Conservation (phyloP, 495 filamentous ascomycete species). For the Podospora bellae-mahoneyi region DNA sequence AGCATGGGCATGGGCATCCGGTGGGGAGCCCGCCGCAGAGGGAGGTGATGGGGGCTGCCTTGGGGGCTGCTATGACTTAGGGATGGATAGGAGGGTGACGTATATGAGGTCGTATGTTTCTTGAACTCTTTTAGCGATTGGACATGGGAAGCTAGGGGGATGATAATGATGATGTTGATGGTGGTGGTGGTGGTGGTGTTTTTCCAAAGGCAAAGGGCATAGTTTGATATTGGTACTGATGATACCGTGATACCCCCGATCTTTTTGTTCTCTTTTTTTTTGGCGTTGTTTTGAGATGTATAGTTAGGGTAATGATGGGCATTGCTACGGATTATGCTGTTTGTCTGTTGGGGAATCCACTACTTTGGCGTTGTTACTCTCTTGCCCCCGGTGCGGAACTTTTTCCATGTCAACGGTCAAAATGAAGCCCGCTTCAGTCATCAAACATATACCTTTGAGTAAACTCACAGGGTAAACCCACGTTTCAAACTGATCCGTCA, state of each 20-base stretch:
- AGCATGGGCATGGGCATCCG: conserved; percentile 25
- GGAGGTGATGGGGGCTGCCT: conserved; percentile 16
- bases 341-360: background rate
- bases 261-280: background rate
- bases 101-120: background rate
- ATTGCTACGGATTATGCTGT: too few relatives aligned
- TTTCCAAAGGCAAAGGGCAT: background rate
- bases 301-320: too few relatives aligned
- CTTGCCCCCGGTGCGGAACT: too few relatives aligned
- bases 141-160: too few relatives aligned
- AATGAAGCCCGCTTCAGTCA: too few relatives aligned
- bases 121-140: too few relatives aligned
- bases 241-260: conserved; percentile 14
- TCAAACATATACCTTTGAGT: too few relatives aligned
- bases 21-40: conserved; percentile 3
- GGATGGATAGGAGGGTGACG: background rate
- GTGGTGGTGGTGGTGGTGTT: too few relatives aligned
- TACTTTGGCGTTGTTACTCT: background rate
- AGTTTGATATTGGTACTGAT: conserved; percentile 6
- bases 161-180: background rate
- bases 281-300: too few relatives aligned
- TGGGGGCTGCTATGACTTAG: background rate
- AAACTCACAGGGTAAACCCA: too few relatives aligned
- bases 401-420: too few relatives aligned
- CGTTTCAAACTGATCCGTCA: too few relatives aligned